Evolutionary conservation across 1,284 basidiomycete genomes (phyloP).

Genomic region (Blastosporella zonata): DNA sequence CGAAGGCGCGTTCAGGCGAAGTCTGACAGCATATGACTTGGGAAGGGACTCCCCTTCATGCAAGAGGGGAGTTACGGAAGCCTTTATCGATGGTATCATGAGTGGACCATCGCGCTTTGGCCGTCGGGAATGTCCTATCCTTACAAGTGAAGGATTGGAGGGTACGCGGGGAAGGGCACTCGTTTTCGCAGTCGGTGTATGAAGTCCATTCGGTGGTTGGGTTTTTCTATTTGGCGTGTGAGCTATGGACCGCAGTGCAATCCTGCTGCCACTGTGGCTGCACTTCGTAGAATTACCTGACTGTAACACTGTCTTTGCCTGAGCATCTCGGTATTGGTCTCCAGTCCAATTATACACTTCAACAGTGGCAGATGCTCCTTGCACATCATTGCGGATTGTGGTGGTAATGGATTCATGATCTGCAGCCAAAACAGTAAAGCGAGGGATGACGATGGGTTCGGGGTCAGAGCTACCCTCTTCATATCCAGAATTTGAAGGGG

Average conservation of each 20-base stretch:
- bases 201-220: slow-evolving; percentile 8
- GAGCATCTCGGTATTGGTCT: slow-evolving; percentile 50
- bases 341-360: slow-evolving; percentile 62
- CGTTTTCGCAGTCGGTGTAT: slow-evolving; percentile 22
- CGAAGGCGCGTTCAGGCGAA: slow-evolving; percentile 53
- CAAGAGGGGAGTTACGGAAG: slow-evolving; percentile 51
- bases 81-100: slow-evolving; percentile 59
- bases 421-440: slow-evolving; percentile 64
- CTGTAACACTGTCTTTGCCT: slow-evolving; percentile 58
- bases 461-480: slow-evolving; percentile 35
- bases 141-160: slow-evolving; percentile 24
- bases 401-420: slow-evolving; percentile 57
- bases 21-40: slow-evolving; percentile 56
- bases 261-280: slow-evolving; percentile 54
- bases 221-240: no score
- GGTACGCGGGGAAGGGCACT: slow-evolving; percentile 26
- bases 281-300: slow-evolving; percentile 55
- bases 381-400: slow-evolving; percentile 55
- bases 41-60: slow-evolving; percentile 29
- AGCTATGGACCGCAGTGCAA: slow-evolving; percentile 45
- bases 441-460: slow-evolving; percentile 55
- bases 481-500: slow-evolving; percentile 21
- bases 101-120: slow-evolving; percentile 52
- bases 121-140: slow-evolving; percentile 27
- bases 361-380: slow-evolving; percentile 38